phyloP scores from a whole-genome alignment of 2,329 filamentous ascomycete species.

The Fusarium sp. region DNA sequence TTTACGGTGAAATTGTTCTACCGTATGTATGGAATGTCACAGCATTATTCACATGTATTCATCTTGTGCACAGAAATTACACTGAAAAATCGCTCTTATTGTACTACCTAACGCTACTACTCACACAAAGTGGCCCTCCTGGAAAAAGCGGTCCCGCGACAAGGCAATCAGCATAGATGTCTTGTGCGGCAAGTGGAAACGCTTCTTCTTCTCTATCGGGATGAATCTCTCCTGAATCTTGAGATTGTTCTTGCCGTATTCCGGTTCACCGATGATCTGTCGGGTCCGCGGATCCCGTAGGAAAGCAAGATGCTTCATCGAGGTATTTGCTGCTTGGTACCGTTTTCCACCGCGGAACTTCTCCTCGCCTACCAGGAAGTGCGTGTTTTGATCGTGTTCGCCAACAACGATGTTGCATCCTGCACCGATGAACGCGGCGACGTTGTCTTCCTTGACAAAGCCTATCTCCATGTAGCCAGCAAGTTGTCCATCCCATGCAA shows the following conservation, averaged over 20 bases:
- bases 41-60: too few relatives aligned
- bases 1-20: too few relatives aligned
- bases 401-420: conserved; percentile 49
- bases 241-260: conserved; percentile 43
- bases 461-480: conserved; percentile 51
- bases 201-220: conserved; percentile 50
- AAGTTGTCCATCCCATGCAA: conserved; percentile 49
- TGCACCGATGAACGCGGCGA: conserved; percentile 48
- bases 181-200: conserved; percentile 51
- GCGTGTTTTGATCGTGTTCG: conserved; percentile 51
- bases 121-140: conserved; percentile 47
- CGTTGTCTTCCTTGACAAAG: conserved; percentile 51
- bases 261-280: conserved; percentile 49
- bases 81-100: not conserved
- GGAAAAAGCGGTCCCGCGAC: conserved; percentile 50
- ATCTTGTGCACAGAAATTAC: too few relatives aligned
- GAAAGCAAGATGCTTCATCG: conserved; percentile 50
- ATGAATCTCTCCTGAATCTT: conserved; percentile 48
- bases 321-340: conserved; percentile 49
- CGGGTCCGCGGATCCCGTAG: conserved; percentile 49
- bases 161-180: conserved; percentile 49
- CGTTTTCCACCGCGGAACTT: conserved; percentile 47
- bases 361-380: conserved; percentile 50
- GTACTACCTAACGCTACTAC: not conserved
- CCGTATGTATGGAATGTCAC: too few relatives aligned